A percentile compares a stretch with the other conserved stretches of the same genome.
phyloP scores from a whole-genome alignment of 768 basidiomycete genomes.

The Xerocomus spinulosus region DNA sequence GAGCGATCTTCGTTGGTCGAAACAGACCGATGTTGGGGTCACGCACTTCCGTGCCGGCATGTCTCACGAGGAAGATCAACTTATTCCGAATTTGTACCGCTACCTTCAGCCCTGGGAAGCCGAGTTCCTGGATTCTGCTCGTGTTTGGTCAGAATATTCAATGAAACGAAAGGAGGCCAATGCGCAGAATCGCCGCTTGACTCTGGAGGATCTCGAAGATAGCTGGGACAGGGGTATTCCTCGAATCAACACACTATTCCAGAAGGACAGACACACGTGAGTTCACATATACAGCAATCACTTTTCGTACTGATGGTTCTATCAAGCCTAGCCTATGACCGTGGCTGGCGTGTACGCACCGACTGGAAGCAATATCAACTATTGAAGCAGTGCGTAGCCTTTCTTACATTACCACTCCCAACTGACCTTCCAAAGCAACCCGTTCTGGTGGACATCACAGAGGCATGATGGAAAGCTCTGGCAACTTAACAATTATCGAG shows the following conservation, averaged over 20 bases:
- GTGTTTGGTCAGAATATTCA: constrained; percentile 99
- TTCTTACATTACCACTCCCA: background rate
- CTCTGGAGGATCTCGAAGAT: constrained; percentile 96
- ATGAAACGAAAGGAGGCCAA: constrained; percentile 99
- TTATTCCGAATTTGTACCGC: constrained; percentile 96
- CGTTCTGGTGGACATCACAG: constrained; percentile 99
- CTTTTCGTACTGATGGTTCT: background rate
- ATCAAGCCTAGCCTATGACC: constrained; percentile 86
- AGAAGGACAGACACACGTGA: constrained; percentile 93
- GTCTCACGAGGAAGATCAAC: constrained; percentile 91
- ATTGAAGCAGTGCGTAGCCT: constrained; percentile 68
- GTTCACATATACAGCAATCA: constrained; percentile 17
- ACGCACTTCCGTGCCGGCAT: constrained; percentile 99
- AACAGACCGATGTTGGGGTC: constrained; percentile 95
- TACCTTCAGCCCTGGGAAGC: constrained; percentile 98
- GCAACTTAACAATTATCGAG: constrained; percentile 97
- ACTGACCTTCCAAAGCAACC: constrained; percentile 57
- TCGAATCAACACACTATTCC: constrained; percentile 98
- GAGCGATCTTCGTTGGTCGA: constrained; percentile 95
- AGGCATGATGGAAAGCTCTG: constrained; percentile 94
- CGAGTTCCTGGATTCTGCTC: constrained; percentile 95
- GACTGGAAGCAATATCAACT: constrained; percentile 98
- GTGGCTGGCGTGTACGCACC: constrained; percentile 96
- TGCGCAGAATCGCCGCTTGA: constrained; percentile 94
- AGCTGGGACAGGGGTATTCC: constrained; percentile 99